Base-by-base conservation (phyloP, 331 rosid species). In the Quercus tomentella region DNA sequence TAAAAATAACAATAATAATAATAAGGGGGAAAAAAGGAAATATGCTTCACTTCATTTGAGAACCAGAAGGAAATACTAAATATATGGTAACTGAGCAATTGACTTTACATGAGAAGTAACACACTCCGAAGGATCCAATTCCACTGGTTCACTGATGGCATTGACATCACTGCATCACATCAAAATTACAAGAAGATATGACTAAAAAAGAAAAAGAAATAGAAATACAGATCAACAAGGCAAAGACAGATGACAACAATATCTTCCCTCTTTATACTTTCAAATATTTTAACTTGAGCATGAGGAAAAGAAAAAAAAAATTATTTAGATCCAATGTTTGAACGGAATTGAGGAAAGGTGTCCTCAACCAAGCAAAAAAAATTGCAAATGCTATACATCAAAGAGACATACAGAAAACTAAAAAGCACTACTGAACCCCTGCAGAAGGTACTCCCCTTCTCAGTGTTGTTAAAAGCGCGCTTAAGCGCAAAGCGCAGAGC, bases 151-250 rank as follows among this genome's bases (percentile, higher is more conserved):
- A 33, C 83, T 91, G 73, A 79, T 56, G 77, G 58, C 72, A 78
- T 85, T 89, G 58, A 73, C 84, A 54, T 86, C 90, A 80, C 98
- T 92, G 80, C 80, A 90, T 73, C 75, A 72, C 45, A 77, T 31
- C 45, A 70, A 77, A 82, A 67, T 30, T 78, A 75, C 33, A 72
- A 76, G 73, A 82, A 51, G 65, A 57, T 82, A 75, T 70, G 33
- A 56, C 76, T 33, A 73, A 72, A 69, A 76, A 72, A 43, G 26
- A 65, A 82, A 68, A 74, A 43, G 33, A 30, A 23, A 45, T 17
- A 66, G 26, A 30, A 23, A 45, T 17, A 66, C 26, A 33, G 28
- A 54, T 33, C 61, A 16, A 55, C 71, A 56, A 57, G 54, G 31
- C 37, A 41, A 18, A 51, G 22, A 76, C 28, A 60, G 70, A 30